Percentiles rank a stretch among this genome's conserved stretches.
These are phyloP conservation scores for Solanum medicagineum DNA, from an alignment of 257 asterid genomes.

Conservation along the genomic window DNA sequence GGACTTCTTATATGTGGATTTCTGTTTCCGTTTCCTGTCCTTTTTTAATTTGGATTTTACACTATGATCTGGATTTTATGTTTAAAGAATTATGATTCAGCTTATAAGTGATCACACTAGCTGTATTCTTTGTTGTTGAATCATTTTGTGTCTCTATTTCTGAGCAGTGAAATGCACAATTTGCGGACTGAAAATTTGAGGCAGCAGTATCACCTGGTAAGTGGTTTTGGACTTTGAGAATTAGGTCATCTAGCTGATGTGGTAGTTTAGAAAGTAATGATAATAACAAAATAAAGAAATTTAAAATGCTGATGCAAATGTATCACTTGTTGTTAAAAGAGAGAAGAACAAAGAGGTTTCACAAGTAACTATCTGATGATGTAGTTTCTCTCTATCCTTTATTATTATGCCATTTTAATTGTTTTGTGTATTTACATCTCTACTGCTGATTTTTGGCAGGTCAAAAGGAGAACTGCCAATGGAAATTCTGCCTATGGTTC, in stretches of 20 bases:
- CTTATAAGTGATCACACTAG: background rate
- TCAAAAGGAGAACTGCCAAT: slow-evolving; percentile 56
- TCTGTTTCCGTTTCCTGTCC: background rate
- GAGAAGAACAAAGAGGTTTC: background rate
- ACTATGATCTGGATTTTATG: background rate
- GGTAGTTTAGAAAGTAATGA: background rate
- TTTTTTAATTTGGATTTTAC: background rate
- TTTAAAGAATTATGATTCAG: background rate
- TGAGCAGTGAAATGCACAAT: slow-evolving; percentile 78
- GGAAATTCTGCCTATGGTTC: slow-evolving; percentile 60
- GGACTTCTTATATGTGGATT: background rate
- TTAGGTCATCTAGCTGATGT: background rate
- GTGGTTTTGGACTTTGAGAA: slow-evolving; percentile 5
- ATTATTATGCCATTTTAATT: background rate
- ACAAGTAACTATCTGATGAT: background rate
- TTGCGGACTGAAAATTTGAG: slow-evolving; percentile 63
- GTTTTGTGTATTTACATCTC: background rate
- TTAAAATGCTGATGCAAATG: background rate
- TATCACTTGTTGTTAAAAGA: background rate
- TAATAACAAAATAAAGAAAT: background rate
- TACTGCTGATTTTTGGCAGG: slow-evolving; percentile 31
- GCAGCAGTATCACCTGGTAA: slow-evolving; percentile 84
- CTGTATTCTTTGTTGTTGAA: background rate
- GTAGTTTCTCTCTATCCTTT: background rate
- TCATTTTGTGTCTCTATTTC: background rate